Percentiles rank a stretch among this genome's conserved stretches.
Conservation (phyloP, 257 asterid genomes). For the Solanum peruvianum region DNA sequence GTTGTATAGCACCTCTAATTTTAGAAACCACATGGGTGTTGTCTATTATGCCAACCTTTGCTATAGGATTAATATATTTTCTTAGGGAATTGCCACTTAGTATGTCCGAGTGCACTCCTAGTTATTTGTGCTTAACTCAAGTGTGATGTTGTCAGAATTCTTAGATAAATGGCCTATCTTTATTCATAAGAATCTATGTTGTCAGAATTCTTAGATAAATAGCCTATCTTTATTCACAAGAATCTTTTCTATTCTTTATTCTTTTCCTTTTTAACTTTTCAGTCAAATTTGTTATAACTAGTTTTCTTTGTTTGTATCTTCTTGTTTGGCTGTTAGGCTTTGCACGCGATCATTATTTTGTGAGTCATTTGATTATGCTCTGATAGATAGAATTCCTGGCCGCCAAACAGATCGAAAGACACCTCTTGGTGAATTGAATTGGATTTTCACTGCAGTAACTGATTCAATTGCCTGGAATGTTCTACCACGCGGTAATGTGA, state of each 20-base stretch:
- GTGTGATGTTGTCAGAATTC: background rate
- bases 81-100: background rate
- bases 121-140: background rate
- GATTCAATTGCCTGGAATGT: constrained; percentile 99
- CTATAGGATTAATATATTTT: background rate
- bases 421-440: constrained; percentile 96
- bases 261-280: background rate
- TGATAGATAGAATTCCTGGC: constrained; percentile 94
- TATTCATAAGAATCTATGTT: background rate
- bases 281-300: background rate
- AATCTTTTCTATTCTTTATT: background rate
- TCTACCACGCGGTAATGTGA: constrained; percentile 79
- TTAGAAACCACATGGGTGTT: background rate
- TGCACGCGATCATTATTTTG: constrained; percentile 77
- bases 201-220: background rate
- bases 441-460: constrained; percentile 98
- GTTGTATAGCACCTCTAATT: background rate
- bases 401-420: constrained; percentile 98
- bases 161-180: background rate
- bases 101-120: background rate
- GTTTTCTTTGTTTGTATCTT: background rate
- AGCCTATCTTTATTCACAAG: background rate
- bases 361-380: constrained; percentile 72
- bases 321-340: constrained; percentile 35
- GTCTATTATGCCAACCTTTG: background rate